A percentile compares a stretch with the other conserved stretches of the same genome.
Conservation (phyloP, 1,284 basidiomycete species). For the Cryptococcus floricola region DNA sequence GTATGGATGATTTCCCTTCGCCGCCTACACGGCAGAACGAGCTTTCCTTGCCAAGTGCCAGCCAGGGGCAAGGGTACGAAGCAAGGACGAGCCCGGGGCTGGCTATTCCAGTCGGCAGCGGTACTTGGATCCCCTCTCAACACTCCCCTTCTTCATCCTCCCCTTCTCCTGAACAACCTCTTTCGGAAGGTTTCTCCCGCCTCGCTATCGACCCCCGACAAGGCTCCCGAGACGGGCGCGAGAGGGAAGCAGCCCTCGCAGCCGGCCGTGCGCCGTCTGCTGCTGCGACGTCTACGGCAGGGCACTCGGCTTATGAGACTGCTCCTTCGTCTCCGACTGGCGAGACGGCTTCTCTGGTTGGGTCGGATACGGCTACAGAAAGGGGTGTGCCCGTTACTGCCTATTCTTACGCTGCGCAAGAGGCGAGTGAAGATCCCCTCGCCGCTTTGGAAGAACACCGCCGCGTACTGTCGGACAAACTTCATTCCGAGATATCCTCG, state of each 20-base stretch:
- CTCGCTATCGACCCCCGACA: too few species aligned
- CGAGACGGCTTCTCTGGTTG: neutral
- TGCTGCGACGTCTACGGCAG: neutral
- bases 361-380: neutral
- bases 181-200: too few species aligned
- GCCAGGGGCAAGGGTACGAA: neutral
- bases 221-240: too few species aligned
- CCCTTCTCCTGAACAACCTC: too few species aligned
- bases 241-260: too few species aligned
- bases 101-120: neutral
- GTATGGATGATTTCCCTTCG: conserved; percentile 1
- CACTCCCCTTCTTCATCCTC: too few species aligned
- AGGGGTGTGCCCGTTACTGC: too few species aligned
- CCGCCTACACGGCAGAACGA: neutral
- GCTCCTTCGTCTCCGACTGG: neutral
- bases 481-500: conserved; percentile 5
- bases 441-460: neutral
- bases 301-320: neutral
- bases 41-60: neutral
- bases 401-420: neutral
- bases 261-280: too few species aligned
- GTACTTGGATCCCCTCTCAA: neutral
- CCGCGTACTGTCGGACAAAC: conserved; percentile 6
- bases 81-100: neutral
- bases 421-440: neutral